Evolutionary conservation across 2,329 filamentous ascomycete species (phyloP).

Genomic region (Fusarium musae): DNA sequence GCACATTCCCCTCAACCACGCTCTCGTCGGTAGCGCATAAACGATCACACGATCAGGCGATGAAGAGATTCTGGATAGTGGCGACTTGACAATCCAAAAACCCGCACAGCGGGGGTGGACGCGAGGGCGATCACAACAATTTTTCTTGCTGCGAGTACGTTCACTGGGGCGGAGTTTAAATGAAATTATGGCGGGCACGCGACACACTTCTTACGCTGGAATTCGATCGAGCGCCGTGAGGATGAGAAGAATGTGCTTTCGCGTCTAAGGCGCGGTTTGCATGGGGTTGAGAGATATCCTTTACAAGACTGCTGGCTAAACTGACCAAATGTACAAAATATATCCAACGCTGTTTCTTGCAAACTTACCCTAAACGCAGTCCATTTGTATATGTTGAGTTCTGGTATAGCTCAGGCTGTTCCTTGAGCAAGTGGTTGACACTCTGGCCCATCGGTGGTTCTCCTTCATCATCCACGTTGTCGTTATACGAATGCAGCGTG

Average conservation of each 20-base stretch:
- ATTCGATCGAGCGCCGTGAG: slow-evolving; percentile 31
- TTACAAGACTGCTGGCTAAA: slow-evolving; percentile 7
- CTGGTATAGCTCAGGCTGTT: slow-evolving; percentile 46
- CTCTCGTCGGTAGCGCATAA: slow-evolving; percentile 74
- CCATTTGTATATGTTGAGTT: slow-evolving; percentile 35
- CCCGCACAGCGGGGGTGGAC: slow-evolving; percentile 13
- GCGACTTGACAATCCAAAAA: slow-evolving; percentile 32
- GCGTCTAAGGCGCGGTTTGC: slow-evolving; percentile 8
- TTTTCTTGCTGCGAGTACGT: slow-evolving; percentile 41
- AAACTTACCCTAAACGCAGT: slow-evolving; percentile 23
- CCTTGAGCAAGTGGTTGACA: slow-evolving; percentile 69
- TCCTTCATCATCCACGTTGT: slow-evolving; percentile 72
- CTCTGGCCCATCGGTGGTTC: slow-evolving; percentile 65
- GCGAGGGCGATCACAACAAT: slow-evolving; percentile 33
- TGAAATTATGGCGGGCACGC: slow-evolving; percentile 43
- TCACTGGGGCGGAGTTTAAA: slow-evolving; percentile 43
- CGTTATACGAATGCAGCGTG: slow-evolving; percentile 81
- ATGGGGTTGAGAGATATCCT: slow-evolving; percentile 18
- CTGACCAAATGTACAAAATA: slow-evolving; percentile 43
- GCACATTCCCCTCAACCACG: slow-evolving; percentile 77
- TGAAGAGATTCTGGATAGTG: slow-evolving; percentile 27
- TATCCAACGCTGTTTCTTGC: slow-evolving; percentile 37
- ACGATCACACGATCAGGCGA: slow-evolving; percentile 45
- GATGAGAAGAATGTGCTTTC: slow-evolving; percentile 26
- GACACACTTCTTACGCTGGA: slow-evolving; percentile 39